Conservation (phyloP, 192 early-diverging fungal genomes). For the Gaertneriomyces semiglobifer region DNA sequence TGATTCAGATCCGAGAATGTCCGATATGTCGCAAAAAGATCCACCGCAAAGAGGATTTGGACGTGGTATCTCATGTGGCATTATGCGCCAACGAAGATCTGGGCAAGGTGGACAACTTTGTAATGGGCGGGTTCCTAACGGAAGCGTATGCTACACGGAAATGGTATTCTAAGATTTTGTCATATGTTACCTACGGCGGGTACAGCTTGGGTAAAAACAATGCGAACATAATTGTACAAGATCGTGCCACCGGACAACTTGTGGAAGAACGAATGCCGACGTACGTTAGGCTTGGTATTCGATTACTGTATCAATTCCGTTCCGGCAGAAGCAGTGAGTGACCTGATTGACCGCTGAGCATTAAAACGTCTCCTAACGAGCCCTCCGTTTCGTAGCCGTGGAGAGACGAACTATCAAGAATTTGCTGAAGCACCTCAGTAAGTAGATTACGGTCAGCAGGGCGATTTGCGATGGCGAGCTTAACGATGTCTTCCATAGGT, state of each 20-base stretch:
- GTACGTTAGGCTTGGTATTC: conserved; percentile 74
- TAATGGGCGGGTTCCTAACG: conserved; percentile 74
- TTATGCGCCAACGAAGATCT: conserved; percentile 67
- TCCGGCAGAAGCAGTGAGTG: conserved; percentile 34
- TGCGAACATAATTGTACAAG: conserved; percentile 73
- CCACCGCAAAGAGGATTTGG: conserved; percentile 55
- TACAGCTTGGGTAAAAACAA: conserved; percentile 58
- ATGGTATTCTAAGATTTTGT: conserved; percentile 64
- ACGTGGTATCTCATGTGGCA: conserved; percentile 73
- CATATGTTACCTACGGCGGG: conserved; percentile 61
- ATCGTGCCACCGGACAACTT: conserved; percentile 62
- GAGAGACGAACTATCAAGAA: conserved; percentile 38
- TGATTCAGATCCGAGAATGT: conserved; percentile 64
- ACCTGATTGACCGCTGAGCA: no score
- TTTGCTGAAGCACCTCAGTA: conserved; percentile 38
- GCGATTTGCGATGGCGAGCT: conserved; percentile 37
- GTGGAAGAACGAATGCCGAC: conserved; percentile 75
- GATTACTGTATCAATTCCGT: conserved; percentile 67
- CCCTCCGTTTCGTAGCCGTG: conserved; percentile 18
- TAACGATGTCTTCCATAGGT: conserved; percentile 39
- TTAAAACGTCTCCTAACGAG: no score
- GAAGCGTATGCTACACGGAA: conserved; percentile 70
- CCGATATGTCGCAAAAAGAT: conserved; percentile 65
- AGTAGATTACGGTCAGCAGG: conserved; percentile 4
- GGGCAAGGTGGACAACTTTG: conserved; percentile 63